Evolutionary conservation across 495 filamentous ascomycete species (phyloP).

Genomic region (Tuber magnatum): DNA sequence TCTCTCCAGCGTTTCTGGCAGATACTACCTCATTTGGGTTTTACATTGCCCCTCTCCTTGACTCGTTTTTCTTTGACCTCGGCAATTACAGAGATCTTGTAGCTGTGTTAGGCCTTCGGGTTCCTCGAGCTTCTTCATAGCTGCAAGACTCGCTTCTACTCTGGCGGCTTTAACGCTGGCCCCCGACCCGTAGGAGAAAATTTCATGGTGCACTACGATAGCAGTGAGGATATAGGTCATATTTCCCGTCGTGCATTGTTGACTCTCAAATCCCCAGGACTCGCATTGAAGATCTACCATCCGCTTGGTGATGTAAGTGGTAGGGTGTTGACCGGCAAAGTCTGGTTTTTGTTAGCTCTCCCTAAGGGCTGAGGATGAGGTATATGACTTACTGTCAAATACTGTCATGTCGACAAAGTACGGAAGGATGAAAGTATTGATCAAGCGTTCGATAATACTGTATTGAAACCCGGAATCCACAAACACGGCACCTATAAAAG

Average conservation of each 20-base stretch:
- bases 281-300: constrained; percentile 47
- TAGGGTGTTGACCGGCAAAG: constrained; percentile 75
- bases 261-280: constrained; percentile 46
- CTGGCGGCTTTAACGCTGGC: constrained; percentile 65
- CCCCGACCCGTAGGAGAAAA: constrained; percentile 56
- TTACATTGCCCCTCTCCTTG: background rate
- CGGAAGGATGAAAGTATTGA: constrained; percentile 59
- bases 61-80: background rate
- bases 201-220: constrained; percentile 66
- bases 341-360: constrained; percentile 22
- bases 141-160: constrained; percentile 62
- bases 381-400: constrained; percentile 46
- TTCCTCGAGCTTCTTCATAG: constrained; percentile 51
- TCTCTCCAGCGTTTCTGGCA: background rate
- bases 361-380: background rate
- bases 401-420: constrained; percentile 84
- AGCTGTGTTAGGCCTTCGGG: background rate
- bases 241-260: constrained; percentile 43
- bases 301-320: constrained; percentile 45
- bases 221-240: constrained; percentile 57
- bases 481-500: constrained; percentile 84
- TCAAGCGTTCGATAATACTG: constrained; percentile 65
- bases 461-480: constrained; percentile 84
- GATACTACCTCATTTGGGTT: background rate
- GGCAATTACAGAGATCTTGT: background rate